Evolutionary conservation across 345 rosid genomes (phyloP).

Genomic region (Dovyalis caffra): DNA sequence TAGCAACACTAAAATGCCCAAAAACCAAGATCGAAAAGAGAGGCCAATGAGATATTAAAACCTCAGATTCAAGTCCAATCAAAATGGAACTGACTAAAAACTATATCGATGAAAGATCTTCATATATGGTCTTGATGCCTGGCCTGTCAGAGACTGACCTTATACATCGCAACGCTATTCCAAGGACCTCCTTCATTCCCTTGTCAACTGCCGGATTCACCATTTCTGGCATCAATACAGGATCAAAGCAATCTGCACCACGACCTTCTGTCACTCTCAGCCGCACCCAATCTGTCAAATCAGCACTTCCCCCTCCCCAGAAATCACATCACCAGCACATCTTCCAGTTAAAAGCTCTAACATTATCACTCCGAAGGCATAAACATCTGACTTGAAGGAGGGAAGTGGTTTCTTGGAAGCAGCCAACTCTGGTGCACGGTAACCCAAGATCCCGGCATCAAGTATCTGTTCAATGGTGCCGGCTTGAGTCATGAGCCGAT

Average conservation of each 20-base stretch:
- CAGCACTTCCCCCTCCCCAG: constrained; percentile 78
- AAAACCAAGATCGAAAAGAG: constrained; percentile 8
- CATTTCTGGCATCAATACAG: constrained; percentile 52
- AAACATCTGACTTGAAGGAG: constrained; percentile 92
- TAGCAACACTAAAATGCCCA: constrained; percentile 17
- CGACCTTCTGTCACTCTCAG: constrained; percentile 65
- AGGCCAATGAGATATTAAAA: constrained; percentile 39
- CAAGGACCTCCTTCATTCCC: constrained; percentile 92
- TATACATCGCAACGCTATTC: constrained; percentile 76
- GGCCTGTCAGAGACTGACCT: constrained; percentile 86
- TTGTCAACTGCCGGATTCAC: constrained; percentile 60
- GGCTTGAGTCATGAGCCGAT: constrained; percentile 92
- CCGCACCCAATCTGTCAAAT: constrained; percentile 82
- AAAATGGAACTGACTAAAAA: background rate
- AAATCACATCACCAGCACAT: constrained; percentile 91
- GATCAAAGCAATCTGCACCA: constrained; percentile 67
- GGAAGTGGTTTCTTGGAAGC: constrained; percentile 86
- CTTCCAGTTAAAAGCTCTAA: constrained; percentile 82
- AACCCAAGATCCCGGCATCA: constrained; percentile 91
- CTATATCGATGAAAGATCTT: constrained; percentile 94
- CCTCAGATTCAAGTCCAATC: constrained; percentile 24
- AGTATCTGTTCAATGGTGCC: constrained; percentile 91
- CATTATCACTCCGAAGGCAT: constrained; percentile 84
- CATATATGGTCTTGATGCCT: constrained; percentile 93
- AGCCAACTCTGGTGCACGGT: constrained; percentile 91